Evolutionary conservation across 73 alveolate species (phyloP).

Genomic region (Symbiodinium pilosum): DNA sequence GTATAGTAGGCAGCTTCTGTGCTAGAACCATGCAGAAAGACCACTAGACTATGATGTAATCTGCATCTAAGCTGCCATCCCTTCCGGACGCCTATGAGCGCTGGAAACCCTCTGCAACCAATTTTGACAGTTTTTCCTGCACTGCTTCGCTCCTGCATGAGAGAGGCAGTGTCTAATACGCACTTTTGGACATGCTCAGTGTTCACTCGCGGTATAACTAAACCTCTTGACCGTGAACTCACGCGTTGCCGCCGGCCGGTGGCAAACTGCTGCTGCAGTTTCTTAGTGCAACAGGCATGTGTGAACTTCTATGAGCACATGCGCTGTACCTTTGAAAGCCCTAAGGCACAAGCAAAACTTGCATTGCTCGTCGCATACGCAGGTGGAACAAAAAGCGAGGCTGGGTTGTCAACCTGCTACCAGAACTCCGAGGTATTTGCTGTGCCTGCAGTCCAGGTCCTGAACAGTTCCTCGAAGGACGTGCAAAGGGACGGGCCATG

Average conservation of each 20-base stretch:
- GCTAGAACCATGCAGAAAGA: neutral
- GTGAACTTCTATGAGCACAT: too few relatives aligned
- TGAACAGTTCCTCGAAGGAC: too few relatives aligned
- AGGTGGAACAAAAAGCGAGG: too few relatives aligned
- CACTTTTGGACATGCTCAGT: neutral
- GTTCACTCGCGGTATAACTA: neutral
- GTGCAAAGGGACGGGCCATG: too few relatives aligned
- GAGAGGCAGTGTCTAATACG: neutral
- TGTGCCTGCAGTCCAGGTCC: too few relatives aligned
- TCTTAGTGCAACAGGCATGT: neutral
- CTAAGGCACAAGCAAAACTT: neutral
- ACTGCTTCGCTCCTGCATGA: neutral
- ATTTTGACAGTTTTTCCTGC: neutral
- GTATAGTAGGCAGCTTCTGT: neutral
- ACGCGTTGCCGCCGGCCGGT: neutral
- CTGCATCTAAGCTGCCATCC: neutral
- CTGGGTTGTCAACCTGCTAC: too few relatives aligned
- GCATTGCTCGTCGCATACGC: too few relatives aligned
- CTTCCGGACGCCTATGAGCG: neutral
- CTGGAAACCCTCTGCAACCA: neutral
- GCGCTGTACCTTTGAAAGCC: neutral
- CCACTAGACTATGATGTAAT: neutral
- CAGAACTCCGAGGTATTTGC: too few relatives aligned
- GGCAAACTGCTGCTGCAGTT: too few relatives aligned
- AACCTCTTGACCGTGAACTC: neutral